Evolutionary conservation across 1,139 yeast genomes (phyloP), one percentile per base, ranked within the genome.

Genomic region (Geotrichum klebahnii): DNA sequence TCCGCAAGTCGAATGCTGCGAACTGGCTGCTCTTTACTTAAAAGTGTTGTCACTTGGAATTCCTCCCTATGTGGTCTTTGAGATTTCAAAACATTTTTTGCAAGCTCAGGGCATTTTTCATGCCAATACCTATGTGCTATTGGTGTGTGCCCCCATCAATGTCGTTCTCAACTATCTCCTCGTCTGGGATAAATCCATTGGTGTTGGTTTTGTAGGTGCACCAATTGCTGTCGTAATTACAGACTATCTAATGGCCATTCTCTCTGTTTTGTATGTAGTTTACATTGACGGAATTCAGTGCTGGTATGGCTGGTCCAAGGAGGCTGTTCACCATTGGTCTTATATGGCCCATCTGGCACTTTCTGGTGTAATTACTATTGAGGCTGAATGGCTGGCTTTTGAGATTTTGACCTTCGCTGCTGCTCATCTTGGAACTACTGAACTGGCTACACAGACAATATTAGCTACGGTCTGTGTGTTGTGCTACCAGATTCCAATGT

Each of bases 31-130:
- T 26, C 64, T 68, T 34, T 89, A 84, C 62, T 71, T 90, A 53
- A 72, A 86, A 51, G 72, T 84, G 3, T 70, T 86, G 61, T 75
- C 83, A 3, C 59, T 80, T 12, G 96, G 96, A 5, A 89, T 86
- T 1, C 96, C 96, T 0, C 90, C 87, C 0, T 88, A 84, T 66
- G 84, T 88, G 28, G 67, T 84, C 36, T 89, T 89, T 67, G 97
- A 89, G 65, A 80, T 81, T 58, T 78, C 85, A 26, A 89, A 89
- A 64, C 75, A 95, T 55, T 89, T 79, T 61, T 68, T 89, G 52
- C 97, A 89, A 67, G 90, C 95, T 0, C 97, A 90, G 66, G 95
- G 95, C 6, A 85, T 88, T 26, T 89, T 87, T 70, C 94, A 86
- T 60, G 96, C 96, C 0, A 87, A 92, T 3, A 84, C 95, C 1